Base-by-base conservation (phyloP, 345 rosid genomes). In the Barbarea vulgaris region DNA sequence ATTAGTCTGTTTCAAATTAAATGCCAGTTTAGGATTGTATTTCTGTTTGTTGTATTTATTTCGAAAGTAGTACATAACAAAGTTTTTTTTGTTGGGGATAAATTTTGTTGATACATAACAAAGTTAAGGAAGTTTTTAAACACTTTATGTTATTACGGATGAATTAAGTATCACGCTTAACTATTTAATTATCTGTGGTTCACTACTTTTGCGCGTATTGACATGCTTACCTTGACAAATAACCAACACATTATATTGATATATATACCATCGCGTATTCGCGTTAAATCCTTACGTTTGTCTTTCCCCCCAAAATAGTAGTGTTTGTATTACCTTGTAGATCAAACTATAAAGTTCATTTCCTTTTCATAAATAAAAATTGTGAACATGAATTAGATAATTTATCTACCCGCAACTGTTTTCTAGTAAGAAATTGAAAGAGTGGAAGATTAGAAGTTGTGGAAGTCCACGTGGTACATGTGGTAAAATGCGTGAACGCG, bases 401-500 rank as follows among this genome's bases (percentile, higher is more conserved):
- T 21, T 51, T 51, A 13, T 61, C 50, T 61, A 17, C 25, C 6
- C 24, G 8, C 50, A 64, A 14, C 6, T 63, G 37, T 63, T 42
- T 63, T 22, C 5, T 13, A 9, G 18, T n/a, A 44, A 27, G 21
- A 25, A 27, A 27, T 64, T 8, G 42, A 28, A 24, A 15, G 50
- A 22, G 22, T 66, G 42, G 28, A 30, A 65, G 55, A 47, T 31
- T 47, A 37, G 11, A 68, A 53, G 4, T 27, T 12, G 64, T 57
- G 14, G 55, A 69, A 42, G 2, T 71, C 68, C 75, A 71, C 75
- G 71, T 77, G 80, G 65, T 53, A 22, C 80, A 76, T 44, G 80
- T 69, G 70, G 59, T 69, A 31, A 34, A 52, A 10, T 69, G 64
- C 21, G 47, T 31, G 64, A 69, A 76, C 79, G 79, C 79, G 79